Evolutionary conservation across 805 yeast genomes (phyloP), one percentile per base, ranked within the genome.

Genomic region (Ogataea chonburiensis): DNA sequence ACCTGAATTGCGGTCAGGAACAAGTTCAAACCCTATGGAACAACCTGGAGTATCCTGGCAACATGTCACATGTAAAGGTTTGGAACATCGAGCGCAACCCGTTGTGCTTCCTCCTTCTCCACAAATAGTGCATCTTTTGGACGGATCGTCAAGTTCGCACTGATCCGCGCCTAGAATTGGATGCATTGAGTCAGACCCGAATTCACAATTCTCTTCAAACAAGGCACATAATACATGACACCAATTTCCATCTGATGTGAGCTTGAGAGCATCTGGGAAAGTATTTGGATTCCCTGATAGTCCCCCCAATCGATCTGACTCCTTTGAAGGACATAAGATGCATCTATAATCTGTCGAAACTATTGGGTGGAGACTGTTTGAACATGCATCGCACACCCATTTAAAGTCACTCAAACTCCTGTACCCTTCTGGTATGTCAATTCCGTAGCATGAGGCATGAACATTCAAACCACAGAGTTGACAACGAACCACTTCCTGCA

Each of bases 371-470:
- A 77, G 55, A 31, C 79, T 82, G 52, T 86, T 86, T 4, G 78
- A 67, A 54, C 96, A 88, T 1, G 79, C 68, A 49, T 86, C 95
- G 61, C 96, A 88, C 17, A 70, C 62, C 96, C 96, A 87, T 38
- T 70, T 71, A 7, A 66, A 70, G 13, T 40, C 47, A 4, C 39
- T 31, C 15, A 34, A 45, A 7, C 7, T 28, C 24, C n/a, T 30
- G 24, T 34, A 42, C 11, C 7, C 7, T 8, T 32, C 24, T 11
- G 44, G 39, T 8, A 54, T 17, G 3, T 37, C 33, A 6, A 70
- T 55, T 0, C 94, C 95, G 52, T 79, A 81, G 51, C 96, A 88
- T 0, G 71, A 57, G 3, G 73, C 65, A 55, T 88, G 96, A 2
- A 81, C 86, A 37, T 68, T 69, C 20, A 86, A 60, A 0, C 84